A percentile compares a stretch with the other conserved stretches of the same genome.
Evolutionary conservation across 768 basidiomycete genomes (phyloP).

Genomic region (Hemileccinum rubropunctum): DNA sequence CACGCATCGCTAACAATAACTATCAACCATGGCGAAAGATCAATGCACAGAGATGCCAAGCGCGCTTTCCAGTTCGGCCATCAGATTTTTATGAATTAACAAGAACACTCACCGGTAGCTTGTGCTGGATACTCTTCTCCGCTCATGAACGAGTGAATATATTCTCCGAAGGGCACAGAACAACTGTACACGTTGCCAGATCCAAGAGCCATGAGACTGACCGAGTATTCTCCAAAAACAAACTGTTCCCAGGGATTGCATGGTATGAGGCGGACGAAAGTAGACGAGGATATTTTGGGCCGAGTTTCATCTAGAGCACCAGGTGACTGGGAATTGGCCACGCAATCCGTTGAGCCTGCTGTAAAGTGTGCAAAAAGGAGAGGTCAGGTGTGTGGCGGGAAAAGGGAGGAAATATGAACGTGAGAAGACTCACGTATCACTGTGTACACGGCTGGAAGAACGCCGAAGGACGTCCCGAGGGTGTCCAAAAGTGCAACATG

Average conservation of each 20-base stretch:
- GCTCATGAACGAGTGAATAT: slow-evolving; percentile 41
- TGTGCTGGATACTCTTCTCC: slow-evolving; percentile 34
- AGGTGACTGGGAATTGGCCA: slow-evolving; percentile 17
- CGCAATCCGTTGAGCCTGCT: slow-evolving; percentile 31
- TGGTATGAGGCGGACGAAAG: neutral
- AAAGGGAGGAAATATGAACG: neutral
- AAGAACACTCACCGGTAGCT: slow-evolving; percentile 33
- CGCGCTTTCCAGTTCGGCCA: neutral
- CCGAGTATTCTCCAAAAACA: slow-evolving; percentile 43
- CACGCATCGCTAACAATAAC: slow-evolving; percentile 43
- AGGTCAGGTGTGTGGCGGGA: neutral
- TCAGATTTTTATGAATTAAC: neutral
- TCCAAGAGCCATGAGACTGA: slow-evolving; percentile 38
- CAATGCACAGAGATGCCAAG: neutral
- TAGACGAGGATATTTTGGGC: slow-evolving; percentile 1
- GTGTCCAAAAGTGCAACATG: slow-evolving; percentile 45
- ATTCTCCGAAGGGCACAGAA: slow-evolving; percentile 31
- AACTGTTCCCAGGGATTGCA: slow-evolving; percentile 48
- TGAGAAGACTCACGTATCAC: slow-evolving; percentile 33
- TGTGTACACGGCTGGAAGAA: slow-evolving; percentile 33
- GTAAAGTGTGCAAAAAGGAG: neutral
- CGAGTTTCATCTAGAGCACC: slow-evolving; percentile 30
- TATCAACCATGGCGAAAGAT: slow-evolving; percentile 12
- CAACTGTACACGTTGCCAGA: slow-evolving; percentile 42
- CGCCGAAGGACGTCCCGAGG: slow-evolving; percentile 40